Conservation (phyloP, 192 early-diverging fungal species). For the Backusella tarrabulga region DNA sequence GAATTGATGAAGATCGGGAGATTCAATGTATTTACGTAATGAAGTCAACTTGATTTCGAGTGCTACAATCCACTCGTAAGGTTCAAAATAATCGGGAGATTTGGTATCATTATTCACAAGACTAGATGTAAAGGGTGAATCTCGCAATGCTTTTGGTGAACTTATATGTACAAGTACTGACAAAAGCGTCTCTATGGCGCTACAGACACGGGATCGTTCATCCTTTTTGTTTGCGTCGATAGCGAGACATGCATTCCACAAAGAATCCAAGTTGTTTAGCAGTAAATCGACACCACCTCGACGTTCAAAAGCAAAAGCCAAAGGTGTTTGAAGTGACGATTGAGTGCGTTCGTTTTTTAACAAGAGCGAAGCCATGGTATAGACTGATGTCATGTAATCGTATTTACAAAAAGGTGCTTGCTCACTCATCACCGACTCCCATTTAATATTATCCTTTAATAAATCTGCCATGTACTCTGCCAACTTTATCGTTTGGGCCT, state of each 20-base stretch:
- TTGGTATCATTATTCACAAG: constrained; percentile 56
- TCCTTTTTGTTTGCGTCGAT: constrained; percentile 27
- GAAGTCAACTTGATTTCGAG: constrained; percentile 61
- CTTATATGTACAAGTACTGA: constrained; percentile 65
- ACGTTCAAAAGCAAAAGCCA: constrained; percentile 62
- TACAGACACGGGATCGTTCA: constrained; percentile 39
- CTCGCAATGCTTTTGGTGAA: constrained; percentile 70
- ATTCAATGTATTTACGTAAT: constrained; percentile 65
- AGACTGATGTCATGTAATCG: constrained; percentile 56
- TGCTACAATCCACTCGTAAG: constrained; percentile 63
- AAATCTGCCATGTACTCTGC: constrained; percentile 57
- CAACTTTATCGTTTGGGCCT: constrained; percentile 53
- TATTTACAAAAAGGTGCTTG: constrained; percentile 38
- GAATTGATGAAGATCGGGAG: constrained; percentile 52
- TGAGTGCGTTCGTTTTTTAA: constrained; percentile 60
- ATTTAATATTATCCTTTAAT: constrained; percentile 52
- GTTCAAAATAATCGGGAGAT: constrained; percentile 65
- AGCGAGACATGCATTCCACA: constrained; percentile 46
- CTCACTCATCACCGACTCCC: constrained; percentile 9
- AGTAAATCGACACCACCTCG: constrained; percentile 51
- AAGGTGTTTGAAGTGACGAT: constrained; percentile 57
- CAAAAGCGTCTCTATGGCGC: constrained; percentile 54
- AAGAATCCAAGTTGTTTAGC: constrained; percentile 38
- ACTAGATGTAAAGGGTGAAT: constrained; percentile 65
- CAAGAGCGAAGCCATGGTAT: constrained; percentile 53